Percentiles rank a stretch among this genome's conserved stretches.
phyloP scores from a whole-genome alignment of 352 stramenopile genomes.

The Globisporangium lucens region DNA sequence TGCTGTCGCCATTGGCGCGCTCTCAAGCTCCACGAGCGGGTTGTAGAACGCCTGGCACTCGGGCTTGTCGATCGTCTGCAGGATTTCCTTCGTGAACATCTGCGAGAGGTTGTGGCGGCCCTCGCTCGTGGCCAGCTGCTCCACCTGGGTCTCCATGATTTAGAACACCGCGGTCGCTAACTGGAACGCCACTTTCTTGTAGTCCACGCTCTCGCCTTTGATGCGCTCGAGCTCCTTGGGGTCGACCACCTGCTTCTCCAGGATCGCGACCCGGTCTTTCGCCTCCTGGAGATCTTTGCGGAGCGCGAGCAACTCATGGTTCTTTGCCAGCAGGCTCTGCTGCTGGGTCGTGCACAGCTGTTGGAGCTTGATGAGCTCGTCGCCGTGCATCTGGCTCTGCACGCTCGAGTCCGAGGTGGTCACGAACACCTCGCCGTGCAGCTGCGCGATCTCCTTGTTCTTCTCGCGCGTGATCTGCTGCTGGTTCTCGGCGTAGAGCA shows the following conservation, averaged over 20 bases:
- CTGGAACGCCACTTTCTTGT: conserved; percentile 73
- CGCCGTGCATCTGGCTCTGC: conserved; percentile 34
- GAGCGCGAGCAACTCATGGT: conserved; percentile 51
- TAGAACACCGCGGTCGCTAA: conserved; percentile 42
- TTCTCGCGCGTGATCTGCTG: conserved; percentile 43
- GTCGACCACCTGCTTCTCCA: conserved; percentile 54
- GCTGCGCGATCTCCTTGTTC: conserved; percentile 38
- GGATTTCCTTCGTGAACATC: conserved; percentile 61
- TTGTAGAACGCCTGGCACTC: conserved; percentile 69
- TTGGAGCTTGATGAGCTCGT: conserved; percentile 37
- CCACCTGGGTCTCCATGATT: conserved; percentile 53
- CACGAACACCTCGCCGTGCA: conserved; percentile 67
- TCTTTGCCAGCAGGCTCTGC: conserved; percentile 32
- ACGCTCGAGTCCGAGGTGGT: conserved; percentile 30
- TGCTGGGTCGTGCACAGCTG: conserved; percentile 30
- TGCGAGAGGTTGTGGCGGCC: conserved; percentile 60
- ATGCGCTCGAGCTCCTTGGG: conserved; percentile 55
- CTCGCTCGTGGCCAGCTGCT: conserved; percentile 57
- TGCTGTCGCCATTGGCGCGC: conserved; percentile 6
- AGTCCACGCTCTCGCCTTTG: conserved; percentile 50
- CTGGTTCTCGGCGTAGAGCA: conserved; percentile 65
- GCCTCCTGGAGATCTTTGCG: conserved; percentile 44
- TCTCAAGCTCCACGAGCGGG: conserved; percentile 46
- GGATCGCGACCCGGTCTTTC: conserved; percentile 23
- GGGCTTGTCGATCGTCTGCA: conserved; percentile 56